phyloP scores from a whole-genome alignment of 805 yeast species.

The Debaryomyces hansenii region DNA sequence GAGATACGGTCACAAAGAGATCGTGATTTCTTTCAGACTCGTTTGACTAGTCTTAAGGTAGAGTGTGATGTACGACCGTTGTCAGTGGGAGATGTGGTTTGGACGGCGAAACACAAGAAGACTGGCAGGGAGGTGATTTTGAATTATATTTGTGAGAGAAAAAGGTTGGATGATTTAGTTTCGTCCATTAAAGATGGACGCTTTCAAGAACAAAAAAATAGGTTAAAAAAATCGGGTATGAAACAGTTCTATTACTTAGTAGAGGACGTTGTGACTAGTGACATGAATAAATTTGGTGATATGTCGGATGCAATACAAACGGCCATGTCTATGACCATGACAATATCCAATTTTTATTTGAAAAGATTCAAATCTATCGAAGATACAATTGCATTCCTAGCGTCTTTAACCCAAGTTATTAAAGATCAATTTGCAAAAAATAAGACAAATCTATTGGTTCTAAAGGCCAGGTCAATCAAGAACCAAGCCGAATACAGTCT shows the following conservation, averaged over 20 bases:
- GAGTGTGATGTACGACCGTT: slow-evolving; percentile 55
- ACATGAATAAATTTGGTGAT: slow-evolving; percentile 32
- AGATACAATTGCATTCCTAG: slow-evolving; percentile 66
- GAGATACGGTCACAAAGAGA: slow-evolving; percentile 72
- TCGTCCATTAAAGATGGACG: slow-evolving; percentile 85
- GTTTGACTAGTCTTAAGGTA: slow-evolving; percentile 51
- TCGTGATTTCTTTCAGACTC: slow-evolving; percentile 65
- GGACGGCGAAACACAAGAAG: slow-evolving; percentile 74
- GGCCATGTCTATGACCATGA: slow-evolving; percentile 67
- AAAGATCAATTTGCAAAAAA: slow-evolving; percentile 28
- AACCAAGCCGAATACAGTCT: slow-evolving; percentile 52
- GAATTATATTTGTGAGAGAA: slow-evolving; percentile 86
- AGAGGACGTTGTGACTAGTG: slow-evolving; percentile 65
- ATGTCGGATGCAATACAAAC: slow-evolving; percentile 73
- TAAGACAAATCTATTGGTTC: slow-evolving; percentile 39
- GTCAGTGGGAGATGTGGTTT: slow-evolving; percentile 82
- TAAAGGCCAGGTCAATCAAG: slow-evolving; percentile 50
- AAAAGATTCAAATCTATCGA: slow-evolving; percentile 70
- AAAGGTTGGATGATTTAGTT: slow-evolving; percentile 83
- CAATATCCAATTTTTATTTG: slow-evolving; percentile 64
- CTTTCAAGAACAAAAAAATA: slow-evolving; percentile 79
- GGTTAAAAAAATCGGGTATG: slow-evolving; percentile 71
- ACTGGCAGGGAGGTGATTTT: slow-evolving; percentile 66
- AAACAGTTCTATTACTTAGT: slow-evolving; percentile 70
- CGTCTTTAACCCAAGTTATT: slow-evolving; percentile 48